Evolutionary conservation across 2,329 filamentous ascomycete species (phyloP).

Genomic region (Apiospora saccharicola): DNA sequence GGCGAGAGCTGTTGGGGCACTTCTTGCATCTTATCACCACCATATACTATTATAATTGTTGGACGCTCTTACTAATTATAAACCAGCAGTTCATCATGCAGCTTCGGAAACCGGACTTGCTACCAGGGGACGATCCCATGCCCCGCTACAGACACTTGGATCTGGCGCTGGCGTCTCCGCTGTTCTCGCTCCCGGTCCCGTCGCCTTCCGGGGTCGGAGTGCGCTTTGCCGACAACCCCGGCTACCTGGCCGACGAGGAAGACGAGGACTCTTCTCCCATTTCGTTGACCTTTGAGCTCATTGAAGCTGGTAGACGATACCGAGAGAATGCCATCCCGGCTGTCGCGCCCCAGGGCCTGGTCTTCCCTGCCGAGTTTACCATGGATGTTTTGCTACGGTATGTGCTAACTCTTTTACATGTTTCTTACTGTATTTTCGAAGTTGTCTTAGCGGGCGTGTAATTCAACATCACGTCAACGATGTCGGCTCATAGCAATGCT

Average conservation of each 20-base stretch:
- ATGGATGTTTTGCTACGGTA: background rate
- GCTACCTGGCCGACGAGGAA: background rate
- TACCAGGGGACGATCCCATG: background rate
- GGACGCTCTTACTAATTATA: too few species aligned
- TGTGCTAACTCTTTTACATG: background rate
- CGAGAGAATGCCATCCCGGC: background rate
- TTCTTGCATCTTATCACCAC: too few species aligned
- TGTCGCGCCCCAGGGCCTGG: background rate
- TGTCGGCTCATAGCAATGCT: background rate
- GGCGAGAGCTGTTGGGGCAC: too few species aligned
- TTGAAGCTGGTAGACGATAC: background rate
- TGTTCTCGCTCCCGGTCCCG: too few species aligned
- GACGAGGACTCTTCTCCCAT: background rate
- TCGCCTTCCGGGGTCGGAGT: background rate
- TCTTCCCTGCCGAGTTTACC: background rate
- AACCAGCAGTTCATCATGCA: too few species aligned
- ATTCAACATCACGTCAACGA: background rate
- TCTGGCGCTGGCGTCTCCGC: background rate
- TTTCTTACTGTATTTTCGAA: background rate
- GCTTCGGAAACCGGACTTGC: too few species aligned
- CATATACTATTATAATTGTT: too few species aligned
- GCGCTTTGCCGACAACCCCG: background rate
- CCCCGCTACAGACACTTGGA: background rate
- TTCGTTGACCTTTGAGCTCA: background rate
- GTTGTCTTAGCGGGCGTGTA: background rate